Conservation (phyloP, 345 rosid species). For the Eucalyptus tenuipes region DNA sequence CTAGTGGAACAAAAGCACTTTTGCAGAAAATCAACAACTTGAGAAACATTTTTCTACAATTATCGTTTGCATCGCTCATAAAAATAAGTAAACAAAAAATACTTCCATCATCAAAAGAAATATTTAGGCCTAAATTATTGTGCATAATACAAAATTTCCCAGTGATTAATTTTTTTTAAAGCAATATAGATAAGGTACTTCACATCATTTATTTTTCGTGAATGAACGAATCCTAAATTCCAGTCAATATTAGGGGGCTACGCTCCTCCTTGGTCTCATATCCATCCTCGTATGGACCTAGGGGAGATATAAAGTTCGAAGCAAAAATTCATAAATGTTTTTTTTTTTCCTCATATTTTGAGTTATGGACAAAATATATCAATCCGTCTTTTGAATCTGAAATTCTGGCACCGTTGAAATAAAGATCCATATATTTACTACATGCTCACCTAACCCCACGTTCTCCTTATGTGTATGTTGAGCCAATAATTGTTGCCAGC, state of each 20-base stretch:
- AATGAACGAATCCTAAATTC: not conserved
- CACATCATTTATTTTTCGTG: not conserved
- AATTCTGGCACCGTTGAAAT: not conserved
- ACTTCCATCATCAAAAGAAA: not conserved
- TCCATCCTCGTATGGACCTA: not conserved
- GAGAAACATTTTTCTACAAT: not conserved
- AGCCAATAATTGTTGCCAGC: not conserved
- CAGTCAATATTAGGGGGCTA: not conserved
- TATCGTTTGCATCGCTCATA: not conserved
- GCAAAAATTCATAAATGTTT: not conserved
- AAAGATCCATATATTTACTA: not conserved
- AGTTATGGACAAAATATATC: not conserved
- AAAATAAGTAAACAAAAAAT: not conserved
- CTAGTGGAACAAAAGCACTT: not conserved
- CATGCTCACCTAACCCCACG: not conserved
- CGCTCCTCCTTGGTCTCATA: not conserved
- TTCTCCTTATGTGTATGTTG: not conserved
- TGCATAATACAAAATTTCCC: not conserved
- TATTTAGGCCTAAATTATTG: not conserved
- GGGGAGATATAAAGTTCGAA: not conserved
- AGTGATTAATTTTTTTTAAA: not conserved
- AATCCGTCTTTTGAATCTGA: not conserved
- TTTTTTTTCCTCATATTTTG: not conserved
- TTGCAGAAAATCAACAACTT: not conserved
- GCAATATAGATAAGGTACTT: not conserved